A percentile compares a stretch with the other conserved stretches of the same genome.
phyloP scores from a whole-genome alignment of 2,329 filamentous ascomycete genomes.

The Sporothrix pseudoabietina region DNA sequence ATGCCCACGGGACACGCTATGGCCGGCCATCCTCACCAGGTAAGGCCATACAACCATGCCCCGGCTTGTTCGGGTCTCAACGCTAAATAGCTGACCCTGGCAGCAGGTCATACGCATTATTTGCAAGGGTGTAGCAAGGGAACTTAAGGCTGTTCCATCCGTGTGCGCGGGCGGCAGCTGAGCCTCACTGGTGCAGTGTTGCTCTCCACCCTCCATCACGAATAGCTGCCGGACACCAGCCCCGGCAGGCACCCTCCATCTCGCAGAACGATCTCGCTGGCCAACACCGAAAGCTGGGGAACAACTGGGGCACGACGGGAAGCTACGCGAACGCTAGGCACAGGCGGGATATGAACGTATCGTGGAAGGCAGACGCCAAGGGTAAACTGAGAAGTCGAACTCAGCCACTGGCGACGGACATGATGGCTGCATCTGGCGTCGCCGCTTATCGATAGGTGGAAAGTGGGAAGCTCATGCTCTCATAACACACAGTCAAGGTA shows the following conservation, averaged over 20 bases:
- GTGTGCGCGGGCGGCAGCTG: slow-evolving; percentile 15
- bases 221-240: background rate
- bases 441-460: no score
- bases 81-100: background rate
- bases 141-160: slow-evolving; percentile 3
- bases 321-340: background rate
- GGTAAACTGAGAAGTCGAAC: background rate
- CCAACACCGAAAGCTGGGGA: slow-evolving; percentile 10
- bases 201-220: background rate
- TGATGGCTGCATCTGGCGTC: background rate
- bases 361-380: background rate
- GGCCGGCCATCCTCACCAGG: background rate
- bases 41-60: background rate
- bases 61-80: background rate
- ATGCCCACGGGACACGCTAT: background rate
- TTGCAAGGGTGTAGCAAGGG: background rate
- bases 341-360: background rate
- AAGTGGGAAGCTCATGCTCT: no score
- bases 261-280: background rate
- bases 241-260: slow-evolving; percentile 14
- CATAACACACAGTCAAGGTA: no score
- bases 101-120: background rate
- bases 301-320: background rate
- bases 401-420: background rate
- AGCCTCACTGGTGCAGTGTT: slow-evolving; percentile 15